Percentiles rank a stretch among this genome's conserved stretches.
phyloP scores from a whole-genome alignment of 2,329 filamentous ascomycete species.

The Nannizzia gypsea region DNA sequence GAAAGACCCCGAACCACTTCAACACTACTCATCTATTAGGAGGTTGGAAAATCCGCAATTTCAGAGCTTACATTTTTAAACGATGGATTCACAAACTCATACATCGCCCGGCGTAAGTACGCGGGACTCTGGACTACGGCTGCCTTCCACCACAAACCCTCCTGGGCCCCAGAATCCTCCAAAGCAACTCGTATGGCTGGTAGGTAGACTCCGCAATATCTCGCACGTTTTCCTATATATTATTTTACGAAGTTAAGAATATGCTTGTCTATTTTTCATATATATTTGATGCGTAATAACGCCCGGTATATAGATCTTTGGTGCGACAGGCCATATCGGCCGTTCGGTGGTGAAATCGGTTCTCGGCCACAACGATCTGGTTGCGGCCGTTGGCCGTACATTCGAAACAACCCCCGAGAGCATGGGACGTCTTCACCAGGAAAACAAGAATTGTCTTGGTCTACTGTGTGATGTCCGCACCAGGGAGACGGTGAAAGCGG shows the following conservation, averaged over 20 bases:
- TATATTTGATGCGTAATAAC: neutral
- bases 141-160: conserved; percentile 79
- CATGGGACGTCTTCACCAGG: conserved; percentile 59
- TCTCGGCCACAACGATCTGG: conserved; percentile 67
- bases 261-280: neutral
- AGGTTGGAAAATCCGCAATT: neutral
- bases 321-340: conserved; percentile 94
- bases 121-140: conserved; percentile 40
- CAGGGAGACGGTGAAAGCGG: conserved; percentile 60
- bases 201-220: conserved; percentile 35
- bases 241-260: neutral
- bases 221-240: too few relatives aligned
- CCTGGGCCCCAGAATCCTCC: conserved; percentile 58
- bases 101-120: conserved; percentile 18
- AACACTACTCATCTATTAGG: neutral
- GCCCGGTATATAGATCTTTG: conserved; percentile 57
- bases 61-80: neutral
- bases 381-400: conserved; percentile 73
- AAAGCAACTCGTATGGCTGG: conserved; percentile 78
- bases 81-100: conserved; percentile 1
- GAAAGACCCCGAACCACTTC: neutral
- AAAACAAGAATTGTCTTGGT: conserved; percentile 51
- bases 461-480: conserved; percentile 84
- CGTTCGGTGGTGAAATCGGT: conserved; percentile 76
- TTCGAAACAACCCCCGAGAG: conserved; percentile 62